phyloP scores from a whole-genome alignment of 345 rosid genomes.

The Arabidopsis thaliana region DNA sequence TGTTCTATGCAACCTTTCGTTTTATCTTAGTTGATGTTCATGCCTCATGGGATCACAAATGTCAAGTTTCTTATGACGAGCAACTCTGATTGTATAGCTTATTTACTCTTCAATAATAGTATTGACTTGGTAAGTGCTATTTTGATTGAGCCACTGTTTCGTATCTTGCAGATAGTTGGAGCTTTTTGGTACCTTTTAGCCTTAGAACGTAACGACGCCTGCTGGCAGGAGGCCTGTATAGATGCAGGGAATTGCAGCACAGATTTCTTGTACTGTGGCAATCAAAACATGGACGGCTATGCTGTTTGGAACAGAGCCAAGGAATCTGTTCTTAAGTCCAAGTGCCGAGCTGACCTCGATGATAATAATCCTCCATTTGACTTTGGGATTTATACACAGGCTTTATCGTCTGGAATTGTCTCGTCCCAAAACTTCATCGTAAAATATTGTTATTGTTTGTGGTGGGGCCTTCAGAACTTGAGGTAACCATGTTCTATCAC shows the following conservation, averaged over 20 bases:
- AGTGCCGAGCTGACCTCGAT: constrained; percentile 48
- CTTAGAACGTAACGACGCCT: constrained; percentile 73
- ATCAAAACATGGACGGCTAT: constrained; percentile 55
- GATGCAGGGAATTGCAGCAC: constrained; percentile 43
- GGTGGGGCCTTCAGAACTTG: constrained; percentile 98
- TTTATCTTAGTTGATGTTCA: neutral
- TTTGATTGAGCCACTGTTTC: constrained; percentile 22
- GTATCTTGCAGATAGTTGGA: constrained; percentile 75
- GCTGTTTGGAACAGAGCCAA: constrained; percentile 52
- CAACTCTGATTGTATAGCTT: constrained; percentile 1
- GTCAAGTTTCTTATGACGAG: constrained; percentile 5
- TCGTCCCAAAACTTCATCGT: constrained; percentile 69
- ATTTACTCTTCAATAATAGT: neutral
- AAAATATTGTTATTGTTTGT: constrained; percentile 79
- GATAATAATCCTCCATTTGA: constrained; percentile 61
- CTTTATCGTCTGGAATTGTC: constrained; percentile 70
- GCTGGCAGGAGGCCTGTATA: constrained; percentile 70
- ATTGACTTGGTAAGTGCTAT: constrained; percentile 2
- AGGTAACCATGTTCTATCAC: constrained; percentile 54
- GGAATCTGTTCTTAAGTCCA: constrained; percentile 41
- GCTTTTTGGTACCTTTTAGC: constrained; percentile 94
- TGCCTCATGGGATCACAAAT: neutral
- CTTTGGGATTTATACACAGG: constrained; percentile 71
- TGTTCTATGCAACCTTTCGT: neutral
- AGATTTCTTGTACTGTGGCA: constrained; percentile 76